These are phyloP conservation scores for Ustilago cynodontis DNA, from an alignment of 1,284 basidiomycete genomes.

Conservation along the genomic window DNA sequence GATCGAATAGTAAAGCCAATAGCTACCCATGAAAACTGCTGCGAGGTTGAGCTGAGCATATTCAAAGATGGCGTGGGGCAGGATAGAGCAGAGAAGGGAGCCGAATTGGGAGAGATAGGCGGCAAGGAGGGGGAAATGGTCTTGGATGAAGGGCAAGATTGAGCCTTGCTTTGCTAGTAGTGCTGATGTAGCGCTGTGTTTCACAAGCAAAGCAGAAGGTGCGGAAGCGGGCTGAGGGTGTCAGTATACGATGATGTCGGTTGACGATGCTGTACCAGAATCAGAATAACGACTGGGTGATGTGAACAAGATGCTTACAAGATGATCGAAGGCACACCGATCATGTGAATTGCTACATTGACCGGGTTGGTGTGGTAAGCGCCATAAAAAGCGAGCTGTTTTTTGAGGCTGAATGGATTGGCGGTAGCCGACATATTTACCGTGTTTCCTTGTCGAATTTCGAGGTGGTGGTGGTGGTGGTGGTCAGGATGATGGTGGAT, in stretches of 20 bases:
- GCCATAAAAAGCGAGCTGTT: conserved; percentile 65
- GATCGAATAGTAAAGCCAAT: conserved; percentile 59
- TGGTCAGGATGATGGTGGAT: conserved; percentile 9
- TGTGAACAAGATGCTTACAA: conserved; percentile 30
- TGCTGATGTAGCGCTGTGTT: conserved; percentile 25
- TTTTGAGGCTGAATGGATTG: conserved; percentile 52
- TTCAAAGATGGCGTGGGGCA: conserved; percentile 27
- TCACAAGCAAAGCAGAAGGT: neutral
- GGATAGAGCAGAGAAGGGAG: conserved; percentile 24
- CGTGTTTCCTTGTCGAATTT: too few relatives aligned
- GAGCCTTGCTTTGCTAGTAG: conserved; percentile 44
- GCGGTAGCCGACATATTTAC: conserved; percentile 54
- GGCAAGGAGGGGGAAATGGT: conserved; percentile 31
- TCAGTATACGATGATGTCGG: too few relatives aligned
- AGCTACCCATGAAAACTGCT: conserved; percentile 48
- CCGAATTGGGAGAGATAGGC: conserved; percentile 44
- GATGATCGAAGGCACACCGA: conserved; percentile 62
- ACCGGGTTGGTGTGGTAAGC: conserved; percentile 62
- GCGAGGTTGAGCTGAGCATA: conserved; percentile 46
- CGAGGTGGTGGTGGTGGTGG: neutral
- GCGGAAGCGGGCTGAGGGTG: neutral
- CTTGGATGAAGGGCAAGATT: conserved; percentile 42
- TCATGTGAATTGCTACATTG: conserved; percentile 64
- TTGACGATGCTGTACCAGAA: too few relatives aligned
- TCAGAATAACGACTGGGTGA: neutral